phyloP scores from a whole-genome alignment of 345 rosid genomes.

The Kernera saxatilis region DNA sequence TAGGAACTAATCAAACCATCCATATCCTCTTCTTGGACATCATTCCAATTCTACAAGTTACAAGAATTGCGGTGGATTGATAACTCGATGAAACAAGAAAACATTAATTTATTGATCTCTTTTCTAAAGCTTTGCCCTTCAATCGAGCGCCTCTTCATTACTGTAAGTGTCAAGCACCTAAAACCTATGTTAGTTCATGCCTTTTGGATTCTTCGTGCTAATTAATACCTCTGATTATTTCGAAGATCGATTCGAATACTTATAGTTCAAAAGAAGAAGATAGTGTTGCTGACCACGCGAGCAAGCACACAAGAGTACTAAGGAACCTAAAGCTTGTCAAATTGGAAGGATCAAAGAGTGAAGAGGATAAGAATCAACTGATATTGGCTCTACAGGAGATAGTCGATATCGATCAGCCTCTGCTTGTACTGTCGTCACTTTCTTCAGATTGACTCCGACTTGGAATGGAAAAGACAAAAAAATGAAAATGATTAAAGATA shows the following conservation, averaged over 20 bases:
- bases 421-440: background rate
- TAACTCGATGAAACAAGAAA: conserved; percentile 28
- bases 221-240: conserved; percentile 1
- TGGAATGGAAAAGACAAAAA: background rate
- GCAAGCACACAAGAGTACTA: conserved; percentile 24
- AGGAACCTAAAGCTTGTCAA: conserved; percentile 35
- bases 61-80: conserved; percentile 65
- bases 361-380: conserved; percentile 26
- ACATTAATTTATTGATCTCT: conserved; percentile 30
- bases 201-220: background rate
- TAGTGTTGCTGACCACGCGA: conserved; percentile 15
- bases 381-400: conserved; percentile 30
- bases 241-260: conserved; percentile 45
- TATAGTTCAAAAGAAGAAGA: conserved; percentile 17
- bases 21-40: conserved; percentile 34
- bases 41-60: conserved; percentile 49
- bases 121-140: conserved; percentile 56
- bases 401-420: conserved; percentile 1
- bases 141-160: conserved; percentile 43
- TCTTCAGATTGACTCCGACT: background rate
- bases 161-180: conserved; percentile 36
- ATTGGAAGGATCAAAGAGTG: conserved; percentile 40
- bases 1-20: conserved; percentile 47
- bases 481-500: conserved; percentile 5
- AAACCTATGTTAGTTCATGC: background rate